Evolutionary conservation across 306 rosid species (phyloP), one percentile per base, ranked within the genome.

Genomic region (Malus asiatica): DNA sequence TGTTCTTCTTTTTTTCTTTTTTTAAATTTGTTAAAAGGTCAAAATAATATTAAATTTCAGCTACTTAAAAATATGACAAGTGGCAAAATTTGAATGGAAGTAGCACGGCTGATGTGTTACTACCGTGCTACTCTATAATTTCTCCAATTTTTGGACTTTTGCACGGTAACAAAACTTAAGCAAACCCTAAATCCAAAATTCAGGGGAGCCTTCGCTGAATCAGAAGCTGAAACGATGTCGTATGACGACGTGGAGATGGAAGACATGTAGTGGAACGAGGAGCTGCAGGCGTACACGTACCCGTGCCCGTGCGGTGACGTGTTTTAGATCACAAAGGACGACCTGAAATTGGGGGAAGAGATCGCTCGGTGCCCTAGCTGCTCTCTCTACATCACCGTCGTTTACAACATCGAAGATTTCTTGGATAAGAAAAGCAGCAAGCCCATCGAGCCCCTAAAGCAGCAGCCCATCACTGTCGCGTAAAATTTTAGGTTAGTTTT

Each of bases 321-420:
- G 25, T 92, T 95, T 78, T 97, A 95, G 71, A 92, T 95, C 77
- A 89, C 97, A 3, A 90, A 84, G 84, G 97, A 90, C n/a, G 97
- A 95, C 40, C 97, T 95, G 12, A 83, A 74, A 69, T 87, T 95
- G 38, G 97, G 99, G 12, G 97, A 95, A 64, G 99, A 95, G 81
- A 95, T 95, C 15, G 99, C 97, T 64, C 91, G 96, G 0, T 95
- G 99, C 89, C 99, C 97, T 78, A 95, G 99, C 74, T 95, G 99
- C 76, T 90, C 99, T 22, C 99, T 95, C 72, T 92, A 86, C 79
- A 92, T 95, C 82, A 95, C 97, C 9, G 96, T 95, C 73, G 84
- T 95, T 71, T 95, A 92, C 81, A 92, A 92, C 84, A 62, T 89
- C 42, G 97, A 92, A 62, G 98, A 95, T 74, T 95, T 92, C 77